phyloP scores from a whole-genome alignment of 352 stramenopile species.

The Globisporangium alternatum region DNA sequence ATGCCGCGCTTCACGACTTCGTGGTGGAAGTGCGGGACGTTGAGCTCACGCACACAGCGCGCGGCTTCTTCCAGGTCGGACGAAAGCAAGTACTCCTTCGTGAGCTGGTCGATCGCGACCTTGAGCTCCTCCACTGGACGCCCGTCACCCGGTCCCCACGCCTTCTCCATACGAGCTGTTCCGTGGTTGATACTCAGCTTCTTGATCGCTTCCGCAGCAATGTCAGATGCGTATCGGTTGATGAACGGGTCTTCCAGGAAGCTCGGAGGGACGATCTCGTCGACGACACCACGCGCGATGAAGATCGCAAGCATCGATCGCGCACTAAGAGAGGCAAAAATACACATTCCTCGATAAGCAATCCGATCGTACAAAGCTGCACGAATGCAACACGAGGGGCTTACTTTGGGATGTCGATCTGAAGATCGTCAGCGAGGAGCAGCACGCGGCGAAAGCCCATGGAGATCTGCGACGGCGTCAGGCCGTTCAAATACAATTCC shows the following conservation, averaged over 20 bases:
- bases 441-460: constrained; percentile 97
- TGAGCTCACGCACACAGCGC: constrained; percentile 92
- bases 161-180: constrained; percentile 93
- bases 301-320: constrained; percentile 96
- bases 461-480: constrained; percentile 72
- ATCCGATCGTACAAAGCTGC: not conserved
- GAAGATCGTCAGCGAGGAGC: constrained; percentile 94
- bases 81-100: constrained; percentile 95
- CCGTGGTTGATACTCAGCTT: constrained; percentile 97
- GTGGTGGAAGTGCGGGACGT: constrained; percentile 96
- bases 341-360: not conserved
- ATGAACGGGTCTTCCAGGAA: constrained; percentile 97
- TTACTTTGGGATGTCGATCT: constrained; percentile 93
- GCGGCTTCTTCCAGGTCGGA: constrained; percentile 94
- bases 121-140: constrained; percentile 91
- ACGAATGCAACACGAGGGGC: constrained; percentile 1
- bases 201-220: constrained; percentile 95
- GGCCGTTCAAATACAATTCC: constrained; percentile 88
- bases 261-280: constrained; percentile 97
- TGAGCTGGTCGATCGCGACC: constrained; percentile 94
- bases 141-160: constrained; percentile 96
- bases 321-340: constrained; percentile 28
- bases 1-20: constrained; percentile 91
- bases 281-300: constrained; percentile 95
- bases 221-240: constrained; percentile 88